Conservation (phyloP, 2,329 filamentous ascomycete genomes). For the Fusarium caatingaense region DNA sequence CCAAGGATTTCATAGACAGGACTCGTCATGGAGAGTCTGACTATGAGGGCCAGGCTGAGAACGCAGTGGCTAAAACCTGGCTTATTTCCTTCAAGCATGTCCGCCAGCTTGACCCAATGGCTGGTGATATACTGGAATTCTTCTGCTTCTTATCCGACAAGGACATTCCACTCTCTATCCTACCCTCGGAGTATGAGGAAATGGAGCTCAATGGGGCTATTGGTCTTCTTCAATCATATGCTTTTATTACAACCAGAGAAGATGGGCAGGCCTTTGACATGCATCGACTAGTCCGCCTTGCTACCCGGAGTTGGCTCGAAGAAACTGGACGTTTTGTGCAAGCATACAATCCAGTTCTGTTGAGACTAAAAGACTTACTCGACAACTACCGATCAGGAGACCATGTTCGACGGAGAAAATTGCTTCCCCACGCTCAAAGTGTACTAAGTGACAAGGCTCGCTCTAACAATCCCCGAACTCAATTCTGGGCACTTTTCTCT, state of each 20-base stretch:
- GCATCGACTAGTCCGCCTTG: neutral
- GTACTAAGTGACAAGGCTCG: fast-evolving
- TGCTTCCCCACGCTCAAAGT: neutral
- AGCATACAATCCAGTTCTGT: neutral
- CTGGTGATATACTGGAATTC: neutral
- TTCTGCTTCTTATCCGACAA: neutral
- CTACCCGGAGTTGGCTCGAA: neutral
- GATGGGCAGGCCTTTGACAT: neutral
- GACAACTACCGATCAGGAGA: fast-evolving
- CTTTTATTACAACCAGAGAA: fast-evolving
- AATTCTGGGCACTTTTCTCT: fast-evolving
- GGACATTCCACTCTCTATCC: neutral
- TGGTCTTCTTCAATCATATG: neutral
- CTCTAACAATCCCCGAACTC: fast-evolving
- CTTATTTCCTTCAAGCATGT: neutral
- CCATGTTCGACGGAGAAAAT: too few species aligned
- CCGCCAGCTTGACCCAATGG: fast-evolving
- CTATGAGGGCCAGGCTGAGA: neutral
- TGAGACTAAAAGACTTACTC: fast-evolving
- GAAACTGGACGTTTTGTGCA: neutral
- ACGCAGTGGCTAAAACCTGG: neutral
- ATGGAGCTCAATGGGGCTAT: neutral
- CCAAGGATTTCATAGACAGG: neutral
- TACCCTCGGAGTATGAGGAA: neutral
- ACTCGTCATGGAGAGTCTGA: neutral